A percentile compares a stretch with the other conserved stretches of the same genome.
Evolutionary conservation across 441 rosid genomes (phyloP).

Genomic region (Hura crepitans): DNA sequence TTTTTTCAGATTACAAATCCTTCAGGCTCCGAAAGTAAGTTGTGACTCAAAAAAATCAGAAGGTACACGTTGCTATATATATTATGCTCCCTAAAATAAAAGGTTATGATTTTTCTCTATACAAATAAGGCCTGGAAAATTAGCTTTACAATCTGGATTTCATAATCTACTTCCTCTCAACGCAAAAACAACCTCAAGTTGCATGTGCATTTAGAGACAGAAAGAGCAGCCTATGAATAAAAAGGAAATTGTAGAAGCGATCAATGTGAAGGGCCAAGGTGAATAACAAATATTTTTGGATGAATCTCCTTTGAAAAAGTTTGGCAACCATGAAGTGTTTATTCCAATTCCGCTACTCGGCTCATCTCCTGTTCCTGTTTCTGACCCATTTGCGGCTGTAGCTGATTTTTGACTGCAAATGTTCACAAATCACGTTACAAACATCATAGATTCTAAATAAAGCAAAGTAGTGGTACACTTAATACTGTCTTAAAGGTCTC

Average conservation of each 20-base stretch:
- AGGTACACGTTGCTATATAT: background rate
- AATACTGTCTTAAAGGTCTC: too few species aligned
- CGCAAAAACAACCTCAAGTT: conserved; percentile 4
- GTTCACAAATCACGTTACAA: too few species aligned
- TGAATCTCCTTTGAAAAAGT: conserved; percentile 35
- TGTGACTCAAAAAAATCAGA: background rate
- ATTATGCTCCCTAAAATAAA: background rate
- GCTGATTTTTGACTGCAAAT: conserved; percentile 44
- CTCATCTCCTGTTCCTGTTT: background rate
- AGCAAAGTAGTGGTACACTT: too few species aligned
- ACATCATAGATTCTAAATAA: too few species aligned
- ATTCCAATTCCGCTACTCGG: conserved; percentile 5
- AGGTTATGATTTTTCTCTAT: conserved; percentile 19
- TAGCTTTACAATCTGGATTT: conserved; percentile 25
- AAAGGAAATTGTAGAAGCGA: conserved; percentile 17
- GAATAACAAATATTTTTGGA: conserved; percentile 15
- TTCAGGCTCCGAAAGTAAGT: conserved; percentile 4
- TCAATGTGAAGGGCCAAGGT: conserved; percentile 21
- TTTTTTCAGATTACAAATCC: conserved; percentile 24
- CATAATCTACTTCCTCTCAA: background rate
- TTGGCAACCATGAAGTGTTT: conserved; percentile 37
- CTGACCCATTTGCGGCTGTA: conserved; percentile 20
- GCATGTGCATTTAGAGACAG: background rate
- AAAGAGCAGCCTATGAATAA: conserved; percentile 10
- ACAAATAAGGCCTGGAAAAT: conserved; percentile 31